Evolutionary conservation across 1,284 basidiomycete genomes (phyloP), one percentile per base, ranked within the genome.

Genomic region (Ganoderma multipileum): DNA sequence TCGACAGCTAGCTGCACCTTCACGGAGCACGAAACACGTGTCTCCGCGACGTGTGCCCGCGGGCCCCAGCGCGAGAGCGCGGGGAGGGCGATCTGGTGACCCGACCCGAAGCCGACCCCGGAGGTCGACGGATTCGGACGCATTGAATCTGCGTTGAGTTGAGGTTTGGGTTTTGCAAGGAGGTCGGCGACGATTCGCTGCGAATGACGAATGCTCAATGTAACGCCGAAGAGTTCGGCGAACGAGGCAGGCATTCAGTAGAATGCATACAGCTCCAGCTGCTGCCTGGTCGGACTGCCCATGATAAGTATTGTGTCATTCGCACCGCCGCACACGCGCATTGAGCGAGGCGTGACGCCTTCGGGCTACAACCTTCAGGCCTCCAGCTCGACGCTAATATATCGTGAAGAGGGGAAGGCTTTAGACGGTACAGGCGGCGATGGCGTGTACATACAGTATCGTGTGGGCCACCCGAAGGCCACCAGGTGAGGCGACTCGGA

Each of bases 21-120:
- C 61, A 62, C 41, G 30, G 61, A 50, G 61, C 44, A 62, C 61
- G 61, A 62, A 50, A 50, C 52, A 38, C 61, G 39, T 30, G 47
- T 42, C 28, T 61, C 39, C 44, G 60, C 60, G 47, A 26, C 47
- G 23, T 26, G 26, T 28, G 52, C 8, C 42, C 42, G 30, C 11
- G 6, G 44, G 23, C 42, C 3, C 4, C 52, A 52, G 50, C n/a
- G 47, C 23, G 39, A 41, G 39, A 33, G 33, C 33, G 33, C 33
- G 33, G 33, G 33, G 33, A 33, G 8, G 33, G 6, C 8, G 4
- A 50, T 58, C 33, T 11, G 33, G 20, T 38, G 36, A 23, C 55
- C 18, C 20, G 36, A 7, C 14, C 18, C 20, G 36, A 2, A 26
- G 47, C 47, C 20, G n/a, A 4, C 47, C 47, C 47, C 47, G 23